phyloP scores from a whole-genome alignment of 75 land plant species.

The Ceratopteris richardii region DNA sequence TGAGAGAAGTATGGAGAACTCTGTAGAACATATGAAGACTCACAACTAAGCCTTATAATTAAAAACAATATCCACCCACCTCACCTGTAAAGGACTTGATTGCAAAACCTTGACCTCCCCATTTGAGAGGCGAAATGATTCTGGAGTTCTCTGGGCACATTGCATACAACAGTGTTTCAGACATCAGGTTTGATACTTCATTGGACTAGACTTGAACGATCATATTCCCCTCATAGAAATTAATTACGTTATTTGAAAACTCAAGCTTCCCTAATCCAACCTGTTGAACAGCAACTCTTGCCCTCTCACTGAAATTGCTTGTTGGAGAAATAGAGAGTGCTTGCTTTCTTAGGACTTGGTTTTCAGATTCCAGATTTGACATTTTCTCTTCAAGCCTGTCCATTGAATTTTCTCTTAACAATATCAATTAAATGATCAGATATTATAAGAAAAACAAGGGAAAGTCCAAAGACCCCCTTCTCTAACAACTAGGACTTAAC shows the following conservation, averaged over 20 bases:
- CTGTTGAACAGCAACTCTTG: constrained; percentile 48
- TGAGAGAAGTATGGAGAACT: neutral
- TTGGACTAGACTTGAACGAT: too few relatives aligned
- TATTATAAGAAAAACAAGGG: neutral
- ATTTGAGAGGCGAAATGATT: constrained; percentile 22
- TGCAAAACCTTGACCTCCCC: constrained; percentile 17
- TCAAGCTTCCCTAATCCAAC: neutral
- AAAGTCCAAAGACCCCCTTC: too few relatives aligned
- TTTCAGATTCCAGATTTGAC: constrained; percentile 75
- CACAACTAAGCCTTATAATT: neutral
- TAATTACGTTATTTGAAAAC: neutral
- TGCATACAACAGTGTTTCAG: neutral
- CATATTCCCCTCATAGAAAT: too few relatives aligned
- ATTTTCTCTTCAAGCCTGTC: constrained; percentile 83
- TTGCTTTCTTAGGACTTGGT: constrained; percentile 83
- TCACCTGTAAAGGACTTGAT: constrained; percentile 4
- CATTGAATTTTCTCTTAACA: too few relatives aligned
- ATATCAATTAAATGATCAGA: too few relatives aligned
- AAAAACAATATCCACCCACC: neutral
- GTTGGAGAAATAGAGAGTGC: constrained; percentile 69
- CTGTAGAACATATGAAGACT: neutral
- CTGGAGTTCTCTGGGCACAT: constrained; percentile 24
- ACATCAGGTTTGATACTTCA: neutral
- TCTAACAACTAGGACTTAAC: too few relatives aligned
- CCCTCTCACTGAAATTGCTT: constrained; percentile 49